Conservation (phyloP, 129 eudicot genomes). For the Tagetes patula region DNA sequence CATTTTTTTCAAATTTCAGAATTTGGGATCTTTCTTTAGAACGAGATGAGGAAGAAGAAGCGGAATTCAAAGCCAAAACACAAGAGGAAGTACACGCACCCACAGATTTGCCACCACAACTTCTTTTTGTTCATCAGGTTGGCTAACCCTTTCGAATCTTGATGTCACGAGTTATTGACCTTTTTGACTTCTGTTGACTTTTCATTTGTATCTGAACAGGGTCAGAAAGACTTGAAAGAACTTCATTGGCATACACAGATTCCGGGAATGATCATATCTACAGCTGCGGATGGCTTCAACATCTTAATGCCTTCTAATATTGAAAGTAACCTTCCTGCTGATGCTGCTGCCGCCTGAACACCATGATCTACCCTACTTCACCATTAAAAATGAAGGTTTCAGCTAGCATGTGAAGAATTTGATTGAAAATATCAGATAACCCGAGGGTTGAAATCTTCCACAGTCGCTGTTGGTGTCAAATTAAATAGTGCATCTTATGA, state of each 20-base stretch:
- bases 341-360: constrained; percentile 36
- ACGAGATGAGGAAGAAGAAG: constrained; percentile 98
- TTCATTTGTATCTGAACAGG: constrained; percentile 47
- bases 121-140: constrained; percentile 96
- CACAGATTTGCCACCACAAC: constrained; percentile 88
- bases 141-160: neutral
- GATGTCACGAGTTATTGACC: neutral
- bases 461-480: constrained; percentile 8
- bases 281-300: constrained; percentile 97
- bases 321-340: constrained; percentile 66
- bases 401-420: neutral
- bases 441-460: constrained; percentile 6
- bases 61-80: constrained; percentile 76
- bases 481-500: neutral
- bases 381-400: constrained; percentile 6
- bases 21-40: constrained; percentile 92
- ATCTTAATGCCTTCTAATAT: constrained; percentile 95
- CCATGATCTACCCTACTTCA: neutral
- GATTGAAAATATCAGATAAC: constrained; percentile 12
- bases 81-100: constrained; percentile 83
- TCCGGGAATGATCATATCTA: constrained; percentile 91
- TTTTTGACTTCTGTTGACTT: neutral
- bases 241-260: constrained; percentile 97
- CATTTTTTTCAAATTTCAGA: constrained; percentile 37
- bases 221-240: constrained; percentile 97